Conservation (phyloP, 129 eudicot species). For the Deinandra increscens region DNA sequence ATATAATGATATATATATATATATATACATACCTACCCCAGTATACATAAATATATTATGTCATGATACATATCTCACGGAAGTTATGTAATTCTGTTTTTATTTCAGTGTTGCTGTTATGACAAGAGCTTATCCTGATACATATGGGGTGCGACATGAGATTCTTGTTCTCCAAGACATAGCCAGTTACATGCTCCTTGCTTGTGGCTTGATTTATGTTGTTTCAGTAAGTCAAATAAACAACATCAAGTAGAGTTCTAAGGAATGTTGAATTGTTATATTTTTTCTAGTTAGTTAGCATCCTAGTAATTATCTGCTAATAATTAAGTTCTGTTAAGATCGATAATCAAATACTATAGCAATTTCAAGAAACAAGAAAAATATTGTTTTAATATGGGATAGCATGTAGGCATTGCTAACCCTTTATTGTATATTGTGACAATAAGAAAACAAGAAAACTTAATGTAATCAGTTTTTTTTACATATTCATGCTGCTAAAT, state of each 20-base stretch:
- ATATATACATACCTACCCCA: background rate
- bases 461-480: background rate
- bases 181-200: constrained; percentile 76
- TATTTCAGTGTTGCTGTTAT: constrained; percentile 90
- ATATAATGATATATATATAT: too few relatives aligned
- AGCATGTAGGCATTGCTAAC: background rate
- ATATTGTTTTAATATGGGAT: background rate
- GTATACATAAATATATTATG: background rate
- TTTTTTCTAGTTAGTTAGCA: background rate
- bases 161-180: constrained; percentile 77
- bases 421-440: too few relatives aligned
- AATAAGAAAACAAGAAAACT: too few relatives aligned
- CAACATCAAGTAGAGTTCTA: constrained; percentile 3
- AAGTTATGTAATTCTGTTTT: constrained; percentile 14
- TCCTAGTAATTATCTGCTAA: background rate
- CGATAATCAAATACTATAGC: background rate
- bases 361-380: background rate
- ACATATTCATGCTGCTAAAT: background rate
- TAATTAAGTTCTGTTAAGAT: constrained; percentile 4
- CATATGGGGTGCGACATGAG: constrained; percentile 38
- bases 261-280: background rate
- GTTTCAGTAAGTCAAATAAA: constrained; percentile 63
- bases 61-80: constrained; percentile 22
- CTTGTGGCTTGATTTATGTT: constrained; percentile 82
- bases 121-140: constrained; percentile 92